phyloP scores from a whole-genome alignment of 805 yeast species.

The Candida xyloterini region DNA sequence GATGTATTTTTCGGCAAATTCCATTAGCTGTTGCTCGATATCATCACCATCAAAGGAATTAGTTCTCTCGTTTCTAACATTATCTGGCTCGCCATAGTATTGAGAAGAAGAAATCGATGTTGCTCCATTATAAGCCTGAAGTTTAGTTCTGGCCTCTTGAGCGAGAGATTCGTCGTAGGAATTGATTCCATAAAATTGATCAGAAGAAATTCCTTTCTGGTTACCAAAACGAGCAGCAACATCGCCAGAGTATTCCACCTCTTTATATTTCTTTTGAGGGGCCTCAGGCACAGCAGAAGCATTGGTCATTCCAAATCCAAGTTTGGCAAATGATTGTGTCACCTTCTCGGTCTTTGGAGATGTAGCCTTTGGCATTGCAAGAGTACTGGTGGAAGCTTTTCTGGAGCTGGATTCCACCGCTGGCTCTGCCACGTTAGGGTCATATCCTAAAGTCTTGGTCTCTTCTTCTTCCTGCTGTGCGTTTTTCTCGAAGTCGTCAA shows the following conservation, averaged over 20 bases:
- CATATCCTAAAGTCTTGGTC: conserved; percentile 51
- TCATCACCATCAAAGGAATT: conserved; percentile 38
- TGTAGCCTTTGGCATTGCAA: conserved; percentile 20
- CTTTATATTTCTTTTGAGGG: conserved; percentile 29
- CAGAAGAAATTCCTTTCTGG: conserved; percentile 94
- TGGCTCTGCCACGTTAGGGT: conserved; percentile 33
- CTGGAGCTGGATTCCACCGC: conserved; percentile 16
- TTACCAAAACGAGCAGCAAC: conserved; percentile 75
- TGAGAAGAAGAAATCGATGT: conserved; percentile 88
- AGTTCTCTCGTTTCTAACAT: conserved; percentile 28
- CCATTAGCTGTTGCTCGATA: conserved; percentile 52
- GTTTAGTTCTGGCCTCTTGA: conserved; percentile 75
- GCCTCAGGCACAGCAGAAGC: conserved; percentile 45
- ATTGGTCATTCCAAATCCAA: conserved; percentile 87
- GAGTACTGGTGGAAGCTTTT: conserved; percentile 14
- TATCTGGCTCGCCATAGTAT: conserved; percentile 69
- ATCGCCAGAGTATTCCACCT: conserved; percentile 63
- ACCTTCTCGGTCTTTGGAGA: conserved; percentile 40
- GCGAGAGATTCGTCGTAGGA: conserved; percentile 73
- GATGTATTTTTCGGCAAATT: conserved; percentile 63
- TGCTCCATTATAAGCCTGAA: conserved; percentile 81
- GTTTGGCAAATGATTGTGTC: conserved; percentile 70
- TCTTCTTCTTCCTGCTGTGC: conserved; percentile 83
- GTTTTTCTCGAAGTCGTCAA: conserved; percentile 64
- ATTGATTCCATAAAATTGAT: conserved; percentile 89